phyloP scores from a whole-genome alignment of 176 grass and related monocot genomes.

The Zizania latifolia region DNA sequence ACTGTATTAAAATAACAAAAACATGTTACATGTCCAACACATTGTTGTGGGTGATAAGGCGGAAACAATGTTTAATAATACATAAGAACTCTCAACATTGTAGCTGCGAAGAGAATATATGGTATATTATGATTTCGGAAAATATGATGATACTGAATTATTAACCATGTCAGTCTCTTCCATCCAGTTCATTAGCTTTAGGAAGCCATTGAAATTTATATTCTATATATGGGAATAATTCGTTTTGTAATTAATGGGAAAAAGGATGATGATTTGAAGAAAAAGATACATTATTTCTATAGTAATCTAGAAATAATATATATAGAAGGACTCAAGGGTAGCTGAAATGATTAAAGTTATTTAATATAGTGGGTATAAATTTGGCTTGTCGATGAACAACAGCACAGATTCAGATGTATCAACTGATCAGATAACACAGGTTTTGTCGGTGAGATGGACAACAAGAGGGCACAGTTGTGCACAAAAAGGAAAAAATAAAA shows the following conservation, averaged over 20 bases:
- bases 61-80: neutral
- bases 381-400: neutral
- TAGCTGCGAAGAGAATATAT: neutral
- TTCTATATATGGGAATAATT: too few relatives aligned
- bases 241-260: too few relatives aligned
- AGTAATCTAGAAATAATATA: too few relatives aligned
- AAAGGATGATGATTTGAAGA: too few relatives aligned
- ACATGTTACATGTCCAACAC: neutral
- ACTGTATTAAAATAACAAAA: neutral
- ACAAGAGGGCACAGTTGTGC: neutral
- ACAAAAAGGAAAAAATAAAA: neutral
- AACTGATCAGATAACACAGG: neutral
- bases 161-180: neutral
- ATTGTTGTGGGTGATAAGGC: neutral
- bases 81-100: neutral
- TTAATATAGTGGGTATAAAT: neutral
- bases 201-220: too few relatives aligned
- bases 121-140: neutral
- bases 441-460: neutral
- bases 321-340: too few relatives aligned
- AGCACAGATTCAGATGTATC: neutral
- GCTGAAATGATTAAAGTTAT: neutral
- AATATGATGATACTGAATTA: neutral
- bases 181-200: too few relatives aligned
- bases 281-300: too few relatives aligned